Conservation (phyloP, 768 basidiomycete species). For the Boletus pseudopeckii region DNA sequence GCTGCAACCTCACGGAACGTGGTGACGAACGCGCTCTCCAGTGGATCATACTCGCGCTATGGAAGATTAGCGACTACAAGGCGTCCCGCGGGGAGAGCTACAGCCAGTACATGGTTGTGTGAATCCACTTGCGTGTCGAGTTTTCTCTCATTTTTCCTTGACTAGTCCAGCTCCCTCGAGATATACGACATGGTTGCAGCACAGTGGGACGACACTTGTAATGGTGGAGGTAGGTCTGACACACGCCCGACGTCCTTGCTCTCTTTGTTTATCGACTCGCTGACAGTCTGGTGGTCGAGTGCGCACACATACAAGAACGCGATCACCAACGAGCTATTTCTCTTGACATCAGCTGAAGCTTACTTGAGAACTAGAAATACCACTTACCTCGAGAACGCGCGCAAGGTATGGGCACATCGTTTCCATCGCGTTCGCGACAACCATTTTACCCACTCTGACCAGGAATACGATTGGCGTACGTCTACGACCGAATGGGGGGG, state of each 20-base stretch:
- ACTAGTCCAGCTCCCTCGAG: constrained; percentile 43
- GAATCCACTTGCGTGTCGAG: constrained; percentile 21
- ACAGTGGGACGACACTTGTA: constrained; percentile 49
- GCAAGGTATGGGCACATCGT: constrained; percentile 31
- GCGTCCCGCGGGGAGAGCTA: constrained; percentile 33
- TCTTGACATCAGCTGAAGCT: constrained; percentile 47
- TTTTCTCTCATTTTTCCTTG: constrained; percentile 19
- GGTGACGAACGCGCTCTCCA: constrained; percentile 15
- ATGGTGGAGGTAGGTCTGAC: constrained; percentile 43
- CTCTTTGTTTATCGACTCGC: not conserved
- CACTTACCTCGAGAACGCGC: constrained; percentile 47
- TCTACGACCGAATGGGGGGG: not conserved
- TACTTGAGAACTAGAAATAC: constrained; percentile 37
- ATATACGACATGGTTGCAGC: constrained; percentile 52
- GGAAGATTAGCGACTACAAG: constrained; percentile 59
- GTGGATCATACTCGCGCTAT: constrained; percentile 57
- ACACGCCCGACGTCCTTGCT: not conserved
- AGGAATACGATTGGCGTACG: constrained; percentile 32
- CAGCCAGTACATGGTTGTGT: constrained; percentile 18
- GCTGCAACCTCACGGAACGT: not conserved
- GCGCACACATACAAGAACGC: constrained; percentile 58
- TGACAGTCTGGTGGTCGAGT: constrained; percentile 54
- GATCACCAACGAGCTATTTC: constrained; percentile 57
- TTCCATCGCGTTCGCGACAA: not conserved
- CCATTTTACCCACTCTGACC: not conserved